phyloP scores from a whole-genome alignment of 108 stramenopile genomes.

The Skeletonema marinoi region DNA sequence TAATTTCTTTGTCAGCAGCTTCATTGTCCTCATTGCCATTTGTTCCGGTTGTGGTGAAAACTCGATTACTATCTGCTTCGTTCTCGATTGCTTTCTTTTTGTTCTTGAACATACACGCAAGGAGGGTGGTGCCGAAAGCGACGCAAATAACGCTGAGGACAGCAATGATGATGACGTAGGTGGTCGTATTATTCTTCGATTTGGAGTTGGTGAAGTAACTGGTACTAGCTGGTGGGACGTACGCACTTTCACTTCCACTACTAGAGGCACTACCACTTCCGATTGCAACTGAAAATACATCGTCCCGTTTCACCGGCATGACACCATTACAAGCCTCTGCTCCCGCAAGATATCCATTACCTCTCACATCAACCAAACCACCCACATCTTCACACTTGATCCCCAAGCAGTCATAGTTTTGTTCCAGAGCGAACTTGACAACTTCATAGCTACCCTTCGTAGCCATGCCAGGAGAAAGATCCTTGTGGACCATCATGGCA shows the following conservation, averaged over 20 bases:
- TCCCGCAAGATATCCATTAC: slow-evolving; percentile 9
- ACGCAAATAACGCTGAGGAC: not conserved
- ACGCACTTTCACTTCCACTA: not conserved
- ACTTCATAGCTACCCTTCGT: slow-evolving; percentile 21
- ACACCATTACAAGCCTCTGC: slow-evolving; percentile 17
- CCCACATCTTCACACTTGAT: slow-evolving; percentile 26
- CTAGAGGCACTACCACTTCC: not conserved
- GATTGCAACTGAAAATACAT: not conserved
- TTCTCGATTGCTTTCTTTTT: not conserved
- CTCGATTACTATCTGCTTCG: not conserved
- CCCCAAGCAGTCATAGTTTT: slow-evolving; percentile 9
- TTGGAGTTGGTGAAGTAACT: not conserved
- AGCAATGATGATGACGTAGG: not conserved
- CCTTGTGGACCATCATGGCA: slow-evolving; percentile 20
- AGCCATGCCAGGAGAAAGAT: slow-evolving; percentile 6
- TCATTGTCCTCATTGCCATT: not conserved
- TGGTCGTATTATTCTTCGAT: not conserved
- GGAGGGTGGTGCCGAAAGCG: not conserved
- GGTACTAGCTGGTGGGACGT: not conserved
- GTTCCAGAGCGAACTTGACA: slow-evolving; percentile 14
- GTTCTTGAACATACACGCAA: not conserved
- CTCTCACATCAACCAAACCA: slow-evolving; percentile 5
- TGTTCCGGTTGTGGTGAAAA: not conserved
- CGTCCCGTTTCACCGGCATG: slow-evolving; percentile 7
- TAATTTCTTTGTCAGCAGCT: not conserved